phyloP scores from a whole-genome alignment of 1,284 basidiomycete species.

The Clitocybe nebularis region DNA sequence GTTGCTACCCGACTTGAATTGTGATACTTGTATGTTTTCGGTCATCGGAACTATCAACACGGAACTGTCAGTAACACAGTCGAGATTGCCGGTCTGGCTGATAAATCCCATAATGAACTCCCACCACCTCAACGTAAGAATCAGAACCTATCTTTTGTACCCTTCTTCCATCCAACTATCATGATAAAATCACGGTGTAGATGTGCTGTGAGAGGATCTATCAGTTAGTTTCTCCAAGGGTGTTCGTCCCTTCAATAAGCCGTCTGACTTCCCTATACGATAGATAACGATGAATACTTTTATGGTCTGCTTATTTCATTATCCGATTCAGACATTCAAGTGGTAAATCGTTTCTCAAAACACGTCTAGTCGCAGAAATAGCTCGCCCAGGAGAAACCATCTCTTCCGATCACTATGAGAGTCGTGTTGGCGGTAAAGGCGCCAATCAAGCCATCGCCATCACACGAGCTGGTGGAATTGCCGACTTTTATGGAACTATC shows the following conservation, averaged over 20 bases:
- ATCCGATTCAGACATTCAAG: neutral
- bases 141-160: neutral
- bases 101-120: too few relatives aligned
- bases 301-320: constrained; percentile 32
- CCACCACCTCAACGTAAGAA: too few relatives aligned
- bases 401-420: constrained; percentile 43
- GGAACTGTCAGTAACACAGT: too few relatives aligned
- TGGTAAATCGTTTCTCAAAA: neutral
- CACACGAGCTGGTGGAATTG: constrained; percentile 41
- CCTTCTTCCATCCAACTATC: neutral
- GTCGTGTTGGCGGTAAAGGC: constrained; percentile 53
- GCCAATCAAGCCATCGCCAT: constrained; percentile 58
- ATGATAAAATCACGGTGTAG: constrained; percentile 6
- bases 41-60: too few relatives aligned
- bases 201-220: constrained; percentile 43
- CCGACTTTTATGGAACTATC: constrained; percentile 45
- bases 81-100: too few relatives aligned
- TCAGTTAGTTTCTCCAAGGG: constrained; percentile 39
- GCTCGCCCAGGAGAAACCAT: constrained; percentile 54
- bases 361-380: constrained; percentile 40
- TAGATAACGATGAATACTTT: constrained; percentile 59
- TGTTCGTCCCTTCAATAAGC: neutral
- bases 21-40: too few relatives aligned
- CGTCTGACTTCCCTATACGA: neutral
- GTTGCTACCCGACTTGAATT: too few relatives aligned